Evolutionary conservation across 441 rosid species (phyloP), one percentile per base, ranked within the genome.

Genomic region (Jatropha multifida): DNA sequence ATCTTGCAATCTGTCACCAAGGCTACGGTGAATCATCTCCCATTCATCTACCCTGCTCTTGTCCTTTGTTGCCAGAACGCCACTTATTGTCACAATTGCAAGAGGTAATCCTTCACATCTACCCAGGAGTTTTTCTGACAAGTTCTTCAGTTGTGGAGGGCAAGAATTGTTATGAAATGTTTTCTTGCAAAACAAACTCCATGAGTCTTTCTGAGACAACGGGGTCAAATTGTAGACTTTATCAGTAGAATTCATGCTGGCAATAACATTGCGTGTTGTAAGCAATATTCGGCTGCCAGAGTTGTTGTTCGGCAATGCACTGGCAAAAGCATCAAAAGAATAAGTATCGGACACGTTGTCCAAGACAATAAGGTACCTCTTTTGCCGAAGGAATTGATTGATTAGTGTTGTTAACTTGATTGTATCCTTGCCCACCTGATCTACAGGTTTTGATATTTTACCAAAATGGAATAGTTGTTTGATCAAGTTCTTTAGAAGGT

Each of bases 41-140:
- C 81, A 81, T 62, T 74, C 76, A 0, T 75, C 78, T 5, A 68
- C 55, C 15, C 59, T 66, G 7, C 23, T 61, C 67, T 32, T 78
- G 74, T 78, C 74, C 26, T 68, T 67, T 44, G 76, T 37, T 7
- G 83, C 83, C 14, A 86, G 68, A 23, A 82, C 74, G 7, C 87
- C 86, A 38, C 87, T 67, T 44, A 86, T 73, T 9, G 83, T 84
- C 65, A 82, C 84, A 23, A 86, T 84, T 23, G 87, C 85, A 13
- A 84, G 86, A 1, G 87, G 84, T 42, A 86, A 52, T 38, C 86
- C 87, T 23, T 80, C 84, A 6, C 87, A 84, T 59, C 73, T 82
- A 44, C 48, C 48, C 44, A 84, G 48, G 61, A 86, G 80, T 27
- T 18, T 71, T 61, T 68, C 65, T 11, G 77, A 75, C 12, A 81